Evolutionary conservation across 2,329 filamentous ascomycete genomes (phyloP).

Genomic region (Paracoccidioides brasiliensis): DNA sequence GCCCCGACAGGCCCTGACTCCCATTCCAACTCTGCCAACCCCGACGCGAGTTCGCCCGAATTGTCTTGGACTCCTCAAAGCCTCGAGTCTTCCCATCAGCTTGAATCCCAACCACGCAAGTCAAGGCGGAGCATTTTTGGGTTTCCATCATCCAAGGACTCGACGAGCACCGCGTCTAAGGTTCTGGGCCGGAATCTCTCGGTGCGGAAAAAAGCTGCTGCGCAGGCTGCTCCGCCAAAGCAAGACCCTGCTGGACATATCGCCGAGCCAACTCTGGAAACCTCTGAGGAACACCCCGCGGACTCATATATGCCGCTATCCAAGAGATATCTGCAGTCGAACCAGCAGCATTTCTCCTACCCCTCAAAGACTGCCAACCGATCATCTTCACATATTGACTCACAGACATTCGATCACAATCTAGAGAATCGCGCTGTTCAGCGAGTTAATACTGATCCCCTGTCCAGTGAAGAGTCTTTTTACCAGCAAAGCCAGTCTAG

Average conservation of each 20-base stretch:
- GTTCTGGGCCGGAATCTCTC: conserved; percentile 17
- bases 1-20: neutral
- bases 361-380: conserved; percentile 10
- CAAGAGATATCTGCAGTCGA: conserved; percentile 5
- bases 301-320: conserved; percentile 10
- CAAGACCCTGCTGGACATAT: conserved; percentile 3
- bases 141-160: conserved; percentile 10
- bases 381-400: conserved; percentile 11
- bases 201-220: conserved; percentile 15
- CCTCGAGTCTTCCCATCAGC: conserved; percentile 6
- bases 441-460: conserved; percentile 12
- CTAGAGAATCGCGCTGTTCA: conserved; percentile 12
- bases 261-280: conserved; percentile 6
- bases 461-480: conserved; percentile 9
- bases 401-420: conserved; percentile 8
- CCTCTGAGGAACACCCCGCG: conserved; percentile 3
- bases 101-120: conserved; percentile 11
- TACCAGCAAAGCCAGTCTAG: conserved; percentile 13
- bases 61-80: conserved; percentile 8
- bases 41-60: conserved; percentile 3
- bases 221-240: conserved; percentile 5
- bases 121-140: conserved; percentile 15
- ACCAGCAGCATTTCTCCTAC: conserved; percentile 7
- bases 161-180: conserved; percentile 3
- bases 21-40: neutral